phyloP scores from a whole-genome alignment of 495 filamentous ascomycete species.

The Niebla homalea region DNA sequence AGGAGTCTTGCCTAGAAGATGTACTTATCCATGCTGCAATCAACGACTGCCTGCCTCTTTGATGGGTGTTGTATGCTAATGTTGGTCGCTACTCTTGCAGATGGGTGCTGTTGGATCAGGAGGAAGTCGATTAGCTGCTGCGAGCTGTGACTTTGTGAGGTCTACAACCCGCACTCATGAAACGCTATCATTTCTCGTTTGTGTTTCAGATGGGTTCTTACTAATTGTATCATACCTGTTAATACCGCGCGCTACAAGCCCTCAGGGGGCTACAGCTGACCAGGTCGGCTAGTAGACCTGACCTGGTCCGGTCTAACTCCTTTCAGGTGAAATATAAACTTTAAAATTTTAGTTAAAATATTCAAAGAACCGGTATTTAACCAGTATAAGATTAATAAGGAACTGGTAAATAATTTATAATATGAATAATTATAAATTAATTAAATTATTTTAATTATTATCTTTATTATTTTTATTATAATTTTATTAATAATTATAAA shows the following conservation, averaged over 20 bases:
- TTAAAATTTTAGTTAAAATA: neutral
- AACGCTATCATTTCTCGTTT: neutral
- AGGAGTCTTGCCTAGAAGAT: too few relatives aligned
- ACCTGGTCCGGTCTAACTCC: neutral
- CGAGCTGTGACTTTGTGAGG: too few relatives aligned
- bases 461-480: neutral
- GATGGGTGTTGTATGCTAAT: too few relatives aligned
- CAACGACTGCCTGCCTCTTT: too few relatives aligned
- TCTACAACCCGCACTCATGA: neutral
- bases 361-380: neutral
- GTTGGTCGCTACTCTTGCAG: too few relatives aligned
- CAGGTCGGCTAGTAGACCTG: neutral
- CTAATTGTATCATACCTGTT: neutral
- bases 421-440: neutral
- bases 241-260: neutral
- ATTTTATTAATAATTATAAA: too few relatives aligned
- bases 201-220: neutral
- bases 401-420: neutral
- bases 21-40: too few relatives aligned
- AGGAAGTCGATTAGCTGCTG: too few relatives aligned
- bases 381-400: neutral
- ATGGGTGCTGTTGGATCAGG: too few relatives aligned
- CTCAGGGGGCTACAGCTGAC: neutral
- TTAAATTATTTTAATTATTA: neutral
- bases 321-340: neutral